Evolutionary conservation across 148 eudicot species (phyloP).

Genomic region (Heliosperma pusillum): DNA sequence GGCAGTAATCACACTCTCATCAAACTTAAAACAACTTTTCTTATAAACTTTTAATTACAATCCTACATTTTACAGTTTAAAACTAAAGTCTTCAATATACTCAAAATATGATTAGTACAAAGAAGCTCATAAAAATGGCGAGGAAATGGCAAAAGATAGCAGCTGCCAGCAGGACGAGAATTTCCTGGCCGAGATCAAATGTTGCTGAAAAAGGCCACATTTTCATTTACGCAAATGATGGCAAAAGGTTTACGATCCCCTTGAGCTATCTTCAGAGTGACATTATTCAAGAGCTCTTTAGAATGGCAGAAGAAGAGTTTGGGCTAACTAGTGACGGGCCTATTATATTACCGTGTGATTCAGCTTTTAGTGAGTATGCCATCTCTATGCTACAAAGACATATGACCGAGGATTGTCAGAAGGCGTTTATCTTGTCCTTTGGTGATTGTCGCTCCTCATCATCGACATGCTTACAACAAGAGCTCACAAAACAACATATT

Average conservation of each 20-base stretch:
- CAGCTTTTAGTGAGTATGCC: too few relatives aligned
- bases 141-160: slow-evolving; percentile 30
- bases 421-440: too few relatives aligned
- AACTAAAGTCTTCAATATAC: not conserved
- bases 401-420: too few relatives aligned
- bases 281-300: slow-evolving; percentile 2
- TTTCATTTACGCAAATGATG: slow-evolving; percentile 16
- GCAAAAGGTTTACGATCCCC: slow-evolving; percentile 11
- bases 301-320: slow-evolving; percentile 26
- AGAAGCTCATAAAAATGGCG: slow-evolving; percentile 29
- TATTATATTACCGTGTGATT: too few relatives aligned
- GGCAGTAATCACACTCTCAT: not conserved
- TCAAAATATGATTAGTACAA: slow-evolving; percentile 30
- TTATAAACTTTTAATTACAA: not conserved
- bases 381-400: too few relatives aligned
- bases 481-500: too few relatives aligned
- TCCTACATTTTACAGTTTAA: not conserved
- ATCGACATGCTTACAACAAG: too few relatives aligned
- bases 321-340: too few relatives aligned
- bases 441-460: too few relatives aligned
- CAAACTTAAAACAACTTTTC: slow-evolving; percentile 5
- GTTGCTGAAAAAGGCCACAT: slow-evolving; percentile 26
- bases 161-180: slow-evolving; percentile 21
- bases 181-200: slow-evolving; percentile 10
- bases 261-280: slow-evolving; percentile 18